Base-by-base conservation (phyloP, 2,329 filamentous ascomycete species). In the Penicillium sp. region DNA sequence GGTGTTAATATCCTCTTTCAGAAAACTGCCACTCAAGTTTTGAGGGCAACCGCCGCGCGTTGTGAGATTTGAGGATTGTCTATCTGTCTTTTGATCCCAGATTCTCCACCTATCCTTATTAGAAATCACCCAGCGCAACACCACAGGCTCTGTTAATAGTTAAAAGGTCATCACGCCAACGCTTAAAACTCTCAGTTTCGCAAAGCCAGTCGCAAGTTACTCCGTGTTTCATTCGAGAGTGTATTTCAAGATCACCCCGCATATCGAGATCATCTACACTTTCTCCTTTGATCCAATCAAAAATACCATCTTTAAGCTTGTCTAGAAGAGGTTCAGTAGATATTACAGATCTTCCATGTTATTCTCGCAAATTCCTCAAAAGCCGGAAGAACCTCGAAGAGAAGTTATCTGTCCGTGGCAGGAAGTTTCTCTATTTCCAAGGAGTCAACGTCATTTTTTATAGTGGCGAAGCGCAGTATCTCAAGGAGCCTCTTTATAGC, bases 331-430 rank as follows among this genome's bases (percentile, higher is more conserved):
- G 24, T 45, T 18, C 16, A 24, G 18, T 29, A n/a, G 42, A 11
- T 23, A 52, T 52, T 18, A 52, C 50, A 11, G 50, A 52, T 14
- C 43, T 52, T 16, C 43, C 50, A 5, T 24, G 39, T 3, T 52
- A 48, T 33, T 33, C 43, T 16, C 50, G 50, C 31, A 48, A 36
- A 14, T 52, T 52, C 47, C 23, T 49, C 14, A 16, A 40, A 40
- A 33, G 28, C 19, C n/a, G 34, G 13, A 21, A 40, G 19, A 49
- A 19, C 23, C 36, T 49, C 8, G 47, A 49, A 36, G 23, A 37
- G 6, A 14, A 18, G 11, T 28, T 49, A 10, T 10, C 14, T 16
- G n/a, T 28, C 3, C 47, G 47, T 23, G 47, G 47, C 19, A 23
- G 18, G 7, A 49, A 31, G 24, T 49, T 49, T 16, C 24, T 49